Evolutionary conservation across 108 stramenopile species (phyloP), one percentile per base, ranked within the genome.

Genomic region (Chaetoceros tenuissimus): DNA sequence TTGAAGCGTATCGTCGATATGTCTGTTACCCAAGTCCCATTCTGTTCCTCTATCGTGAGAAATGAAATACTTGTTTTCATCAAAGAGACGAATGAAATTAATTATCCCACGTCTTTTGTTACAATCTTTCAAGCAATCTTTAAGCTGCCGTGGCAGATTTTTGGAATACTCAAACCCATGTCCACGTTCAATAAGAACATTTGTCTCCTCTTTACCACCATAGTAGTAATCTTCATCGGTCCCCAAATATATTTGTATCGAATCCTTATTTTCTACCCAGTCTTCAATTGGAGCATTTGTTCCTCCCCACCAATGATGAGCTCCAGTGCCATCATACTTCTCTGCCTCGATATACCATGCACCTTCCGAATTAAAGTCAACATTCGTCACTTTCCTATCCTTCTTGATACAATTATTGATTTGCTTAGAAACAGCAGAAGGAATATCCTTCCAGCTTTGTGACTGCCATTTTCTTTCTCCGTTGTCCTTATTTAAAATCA

Each of bases 401-500:
- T 72, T 72, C 7, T 28, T 27, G 5, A 28, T 57, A 29, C 66
- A 67, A 21, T 72, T 72, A 44, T 67, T 62, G 1, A 72, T 23
- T 29, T 72, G 66, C 31, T 44, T 72, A 7, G 60, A 19, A 20
- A 70, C 30, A 10, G 27, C 54, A 21, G 16, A 1, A 25, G 71
- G 65, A 40, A 67, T 46, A n/a, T 24, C 24, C 18, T 20, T 49
- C 71, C 71, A 72, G 29, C 23, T 1, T 19, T 56, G 31, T 13
- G 20, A 5, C 31, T 72, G 71, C 71, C 71, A 72, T 17, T 45
- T 17, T 2, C 24, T 47, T 1, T 53, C 24, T 20, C 71, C 71
- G 24, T 61, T 31, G 44, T 66, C 65, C 2, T 72, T 7, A 34
- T 72, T 31, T 25, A 55, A n/a, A 24, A 67, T 46, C 19, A 56